phyloP scores from a whole-genome alignment of 768 basidiomycete species.

The Baorangia bicolor region DNA sequence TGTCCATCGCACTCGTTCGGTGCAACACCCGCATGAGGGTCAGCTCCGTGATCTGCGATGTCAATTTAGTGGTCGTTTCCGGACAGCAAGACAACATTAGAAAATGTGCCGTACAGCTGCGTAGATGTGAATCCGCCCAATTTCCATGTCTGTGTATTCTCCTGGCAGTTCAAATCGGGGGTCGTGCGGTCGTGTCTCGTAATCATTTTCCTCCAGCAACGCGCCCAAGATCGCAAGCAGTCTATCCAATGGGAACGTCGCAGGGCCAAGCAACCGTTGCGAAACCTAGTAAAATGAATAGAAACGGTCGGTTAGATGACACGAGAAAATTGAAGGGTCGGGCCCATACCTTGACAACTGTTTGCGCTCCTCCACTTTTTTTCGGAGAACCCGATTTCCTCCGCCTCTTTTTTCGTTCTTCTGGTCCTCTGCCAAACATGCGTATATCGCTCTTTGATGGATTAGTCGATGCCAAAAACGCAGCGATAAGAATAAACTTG shows the following conservation, averaged over 20 bases:
- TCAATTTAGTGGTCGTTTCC: background rate
- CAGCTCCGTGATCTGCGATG: constrained; percentile 61
- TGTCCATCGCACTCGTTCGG: constrained; percentile 58
- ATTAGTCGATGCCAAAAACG: constrained; percentile 83
- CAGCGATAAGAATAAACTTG: constrained; percentile 73
- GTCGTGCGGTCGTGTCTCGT: constrained; percentile 44
- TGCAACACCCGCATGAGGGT: constrained; percentile 64
- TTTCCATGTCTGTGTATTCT: constrained; percentile 75
- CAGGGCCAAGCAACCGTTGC: constrained; percentile 77
- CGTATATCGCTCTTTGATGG: constrained; percentile 76
- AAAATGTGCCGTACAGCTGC: constrained; percentile 47
- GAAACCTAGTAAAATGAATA: constrained; percentile 47
- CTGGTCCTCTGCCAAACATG: constrained; percentile 76
- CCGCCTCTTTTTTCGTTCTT: constrained; percentile 61
- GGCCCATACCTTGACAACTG: constrained; percentile 44
- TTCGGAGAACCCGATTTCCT: constrained; percentile 39
- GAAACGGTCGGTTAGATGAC: background rate
- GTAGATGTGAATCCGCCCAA: constrained; percentile 57
- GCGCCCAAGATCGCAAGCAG: constrained; percentile 78
- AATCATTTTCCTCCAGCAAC: constrained; percentile 68
- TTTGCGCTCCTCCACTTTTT: constrained; percentile 36
- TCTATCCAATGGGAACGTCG: constrained; percentile 75
- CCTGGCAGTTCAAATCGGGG: constrained; percentile 57
- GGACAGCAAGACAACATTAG: background rate
- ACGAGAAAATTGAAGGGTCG: background rate